phyloP scores from a whole-genome alignment of 2,329 filamentous ascomycete genomes.

The Exophiala sp. region DNA sequence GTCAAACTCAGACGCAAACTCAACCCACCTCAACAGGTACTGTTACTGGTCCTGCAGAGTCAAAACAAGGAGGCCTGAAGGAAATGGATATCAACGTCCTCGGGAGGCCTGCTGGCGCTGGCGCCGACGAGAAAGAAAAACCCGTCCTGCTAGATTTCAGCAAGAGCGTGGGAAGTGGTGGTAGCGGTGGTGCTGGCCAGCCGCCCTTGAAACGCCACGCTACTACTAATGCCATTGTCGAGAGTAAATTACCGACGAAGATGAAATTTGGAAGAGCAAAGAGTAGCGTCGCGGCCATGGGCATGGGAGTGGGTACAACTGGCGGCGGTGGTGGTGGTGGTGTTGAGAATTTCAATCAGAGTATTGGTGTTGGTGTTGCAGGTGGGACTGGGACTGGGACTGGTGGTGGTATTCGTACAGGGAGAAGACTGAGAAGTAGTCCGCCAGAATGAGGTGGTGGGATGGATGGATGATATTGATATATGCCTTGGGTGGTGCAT shows the following conservation, averaged over 20 bases:
- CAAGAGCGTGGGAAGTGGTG: slow-evolving; percentile 20
- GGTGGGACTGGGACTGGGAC: too few relatives aligned
- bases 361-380: slow-evolving; percentile 27
- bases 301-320: slow-evolving; percentile 4
- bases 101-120: slow-evolving; percentile 17
- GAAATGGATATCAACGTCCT: slow-evolving; percentile 49
- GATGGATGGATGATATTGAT: too few relatives aligned
- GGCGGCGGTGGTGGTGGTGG: too few relatives aligned
- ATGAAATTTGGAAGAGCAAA: slow-evolving; percentile 14
- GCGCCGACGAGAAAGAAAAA: slow-evolving; percentile 6
- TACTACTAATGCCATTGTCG: slow-evolving; percentile 23
- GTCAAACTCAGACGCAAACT: background rate
- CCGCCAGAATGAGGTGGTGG: slow-evolving; percentile 21
- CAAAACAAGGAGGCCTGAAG: slow-evolving; percentile 35
- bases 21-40: too few relatives aligned
- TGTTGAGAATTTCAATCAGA: slow-evolving; percentile 28
- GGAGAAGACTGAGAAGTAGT: slow-evolving; percentile 38
- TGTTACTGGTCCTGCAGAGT: background rate
- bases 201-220: slow-evolving; percentile 26
- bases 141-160: slow-evolving; percentile 27
- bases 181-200: slow-evolving; percentile 5
- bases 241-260: slow-evolving; percentile 19
- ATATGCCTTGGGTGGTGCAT: too few relatives aligned
- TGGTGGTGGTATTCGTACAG: slow-evolving; percentile 28
- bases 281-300: slow-evolving; percentile 11